These are phyloP conservation scores for Crithidia thermophila DNA, from an alignment of 208 protist species.

Conservation along the genomic window DNA sequence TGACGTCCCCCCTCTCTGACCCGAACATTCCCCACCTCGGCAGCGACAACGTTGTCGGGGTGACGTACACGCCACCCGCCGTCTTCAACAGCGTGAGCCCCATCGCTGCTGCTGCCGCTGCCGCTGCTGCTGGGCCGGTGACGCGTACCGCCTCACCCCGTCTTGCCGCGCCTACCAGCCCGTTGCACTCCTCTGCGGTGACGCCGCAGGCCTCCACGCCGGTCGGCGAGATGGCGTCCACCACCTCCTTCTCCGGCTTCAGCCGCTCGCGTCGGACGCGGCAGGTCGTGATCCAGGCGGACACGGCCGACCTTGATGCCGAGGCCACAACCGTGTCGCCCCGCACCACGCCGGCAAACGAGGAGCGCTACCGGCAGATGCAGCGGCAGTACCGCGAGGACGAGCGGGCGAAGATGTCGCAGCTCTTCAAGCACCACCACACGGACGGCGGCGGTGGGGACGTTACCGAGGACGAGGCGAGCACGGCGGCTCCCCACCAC, in stretches of 20 bases:
- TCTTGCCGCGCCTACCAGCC: background rate
- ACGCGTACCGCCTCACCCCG: background rate
- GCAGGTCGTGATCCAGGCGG: conserved; percentile 23
- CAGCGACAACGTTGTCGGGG: background rate
- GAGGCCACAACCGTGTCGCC: background rate
- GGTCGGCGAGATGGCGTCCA: too few species aligned
- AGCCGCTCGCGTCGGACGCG: conserved; percentile 8
- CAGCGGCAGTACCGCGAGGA: conserved; percentile 25
- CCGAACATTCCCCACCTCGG: background rate
- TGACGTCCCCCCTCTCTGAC: background rate
- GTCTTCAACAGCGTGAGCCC: background rate
- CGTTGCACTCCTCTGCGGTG: too few species aligned
- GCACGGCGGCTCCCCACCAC: background rate
- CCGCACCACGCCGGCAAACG: background rate
- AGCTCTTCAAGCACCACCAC: conserved; percentile 11
- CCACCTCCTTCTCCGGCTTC: background rate
- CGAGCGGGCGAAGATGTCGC: conserved; percentile 18
- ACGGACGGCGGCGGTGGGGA: background rate
- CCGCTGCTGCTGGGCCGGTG: background rate
- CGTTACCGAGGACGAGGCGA: background rate
- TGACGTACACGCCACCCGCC: conserved; percentile 6
- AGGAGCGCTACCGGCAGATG: conserved; percentile 17
- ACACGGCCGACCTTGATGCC: conserved; percentile 11
- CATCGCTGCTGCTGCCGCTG: background rate
- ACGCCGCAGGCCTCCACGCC: too few species aligned